Evolutionary conservation across 2,329 filamentous ascomycete species (phyloP), one percentile per base, ranked within the genome.

Genomic region (Acarospora socialis): DNA sequence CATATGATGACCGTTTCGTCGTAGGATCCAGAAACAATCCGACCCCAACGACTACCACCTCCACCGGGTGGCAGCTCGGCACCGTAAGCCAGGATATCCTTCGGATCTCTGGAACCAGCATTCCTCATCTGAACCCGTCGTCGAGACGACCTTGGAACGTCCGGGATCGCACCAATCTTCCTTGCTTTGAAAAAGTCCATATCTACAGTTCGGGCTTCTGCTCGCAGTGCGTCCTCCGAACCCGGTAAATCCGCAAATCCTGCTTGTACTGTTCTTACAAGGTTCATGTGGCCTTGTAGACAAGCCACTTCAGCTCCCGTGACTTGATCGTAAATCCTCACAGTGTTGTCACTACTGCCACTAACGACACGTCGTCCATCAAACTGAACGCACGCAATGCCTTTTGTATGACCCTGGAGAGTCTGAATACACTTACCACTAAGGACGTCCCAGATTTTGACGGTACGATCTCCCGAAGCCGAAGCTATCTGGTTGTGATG

Each of bases 1-100:
- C 90, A 98, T 35, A 98, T 81, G 43, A 94, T 86, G 44, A 98
- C 83, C 7, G 76, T 86, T 57, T 93, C 83, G 45, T 98, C 90
- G 45, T 98, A 98, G 1, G 84, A 93, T 2, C 90, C 90, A 5
- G 86, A 94, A 3, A 98, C 83, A 37, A 98, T 98, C n/a, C 86
- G 77, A 7, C 80, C 83, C 62, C 87, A 94, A 43, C 69, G 76
- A 47, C 82, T 82, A 16, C 87, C 84, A 22, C 87, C 87, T 15
- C 87, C 86, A 8, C 87, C 23, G 8, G 16, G 7, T 7, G 16
- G 12, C 6, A 8, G 5, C 23, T 10, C 23, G 23, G 23, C 12
- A 25, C 16, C 3, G 5, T 15, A 5, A 15, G 3, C 16, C 8
- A 10, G 12, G 7, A 25, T 7, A 3, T 25, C 8, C 23, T 10